Percentiles rank a stretch among this genome's conserved stretches.
These are phyloP conservation scores for Cyberlindnera amylophila DNA, from an alignment of 805 yeast genomes.

Conservation along the genomic window DNA sequence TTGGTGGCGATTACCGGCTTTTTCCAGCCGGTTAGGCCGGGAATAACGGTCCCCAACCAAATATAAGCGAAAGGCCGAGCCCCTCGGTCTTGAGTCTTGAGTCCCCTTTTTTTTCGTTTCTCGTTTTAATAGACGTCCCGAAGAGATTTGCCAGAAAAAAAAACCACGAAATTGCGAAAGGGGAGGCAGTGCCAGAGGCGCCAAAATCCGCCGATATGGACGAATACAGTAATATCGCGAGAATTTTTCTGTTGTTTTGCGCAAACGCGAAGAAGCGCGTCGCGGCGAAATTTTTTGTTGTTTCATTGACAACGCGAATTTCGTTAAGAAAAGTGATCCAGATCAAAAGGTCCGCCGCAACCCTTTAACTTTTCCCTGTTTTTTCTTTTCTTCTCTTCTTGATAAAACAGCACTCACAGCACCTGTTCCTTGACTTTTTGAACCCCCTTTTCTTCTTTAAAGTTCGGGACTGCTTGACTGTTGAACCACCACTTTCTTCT, in stretches of 20 bases:
- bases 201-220: background rate
- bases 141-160: no score
- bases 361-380: background rate
- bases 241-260: conserved; percentile 1
- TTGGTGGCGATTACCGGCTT: no score
- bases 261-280: background rate
- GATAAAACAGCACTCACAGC: background rate
- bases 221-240: no score
- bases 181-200: background rate
- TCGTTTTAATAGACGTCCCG: no score
- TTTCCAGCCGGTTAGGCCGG: no score
- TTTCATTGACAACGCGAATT: conserved; percentile 4
- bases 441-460: no score
- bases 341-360: conserved; percentile 14
- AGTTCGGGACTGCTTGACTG: background rate
- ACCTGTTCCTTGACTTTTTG: no score
- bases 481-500: background rate
- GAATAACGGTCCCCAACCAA: no score
- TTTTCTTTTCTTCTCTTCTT: background rate
- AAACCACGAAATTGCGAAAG: background rate
- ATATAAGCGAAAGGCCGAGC: no score
- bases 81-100: no score
- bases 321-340: conserved; percentile 11
- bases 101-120: no score
- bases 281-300: conserved; percentile 1